phyloP scores from a whole-genome alignment of 2,329 filamentous ascomycete species.

The Fusarium xyrophilum region DNA sequence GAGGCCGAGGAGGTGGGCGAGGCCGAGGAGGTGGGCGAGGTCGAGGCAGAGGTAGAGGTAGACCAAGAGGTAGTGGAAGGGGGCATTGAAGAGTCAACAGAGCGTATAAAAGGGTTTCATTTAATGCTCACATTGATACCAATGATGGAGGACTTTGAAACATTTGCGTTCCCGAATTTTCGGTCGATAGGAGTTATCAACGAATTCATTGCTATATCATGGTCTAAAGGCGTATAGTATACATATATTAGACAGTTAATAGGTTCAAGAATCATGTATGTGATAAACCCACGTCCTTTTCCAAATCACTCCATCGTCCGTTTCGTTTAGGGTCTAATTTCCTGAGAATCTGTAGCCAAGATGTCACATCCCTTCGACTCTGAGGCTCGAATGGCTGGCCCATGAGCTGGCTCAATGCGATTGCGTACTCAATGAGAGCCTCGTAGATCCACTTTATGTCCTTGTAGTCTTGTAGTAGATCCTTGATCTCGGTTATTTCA shows the following conservation, averaged over 20 bases:
- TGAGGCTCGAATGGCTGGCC: constrained; percentile 48
- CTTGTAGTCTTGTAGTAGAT: constrained; percentile 65
- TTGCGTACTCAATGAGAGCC: constrained; percentile 77
- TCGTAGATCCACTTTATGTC: constrained; percentile 86
- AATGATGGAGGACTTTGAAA: not conserved
- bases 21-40: constrained; percentile 38
- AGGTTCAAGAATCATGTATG: not conserved
- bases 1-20: constrained; percentile 36
- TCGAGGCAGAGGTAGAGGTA: constrained; percentile 23
- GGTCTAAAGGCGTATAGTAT: not conserved
- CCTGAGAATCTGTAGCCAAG: constrained; percentile 71
- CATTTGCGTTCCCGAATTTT: not conserved
- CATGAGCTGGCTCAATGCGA: constrained; percentile 63
- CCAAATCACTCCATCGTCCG: constrained; percentile 78
- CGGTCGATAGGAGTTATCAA: not conserved
- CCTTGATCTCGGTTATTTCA: constrained; percentile 77
- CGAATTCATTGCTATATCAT: not conserved
- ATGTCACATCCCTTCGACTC: constrained; percentile 55
- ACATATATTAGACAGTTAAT: not conserved
- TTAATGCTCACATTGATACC: constrained; percentile 12
- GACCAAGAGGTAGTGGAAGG: constrained; percentile 23
- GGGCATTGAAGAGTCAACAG: constrained; percentile 1
- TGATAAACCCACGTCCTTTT: constrained; percentile 49
- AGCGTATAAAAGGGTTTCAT: not conserved
- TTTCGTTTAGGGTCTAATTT: constrained; percentile 75